These are phyloP conservation scores for Niveomyces coronatus DNA, from an alignment of 2,329 filamentous ascomycete species.

Conservation along the genomic window DNA sequence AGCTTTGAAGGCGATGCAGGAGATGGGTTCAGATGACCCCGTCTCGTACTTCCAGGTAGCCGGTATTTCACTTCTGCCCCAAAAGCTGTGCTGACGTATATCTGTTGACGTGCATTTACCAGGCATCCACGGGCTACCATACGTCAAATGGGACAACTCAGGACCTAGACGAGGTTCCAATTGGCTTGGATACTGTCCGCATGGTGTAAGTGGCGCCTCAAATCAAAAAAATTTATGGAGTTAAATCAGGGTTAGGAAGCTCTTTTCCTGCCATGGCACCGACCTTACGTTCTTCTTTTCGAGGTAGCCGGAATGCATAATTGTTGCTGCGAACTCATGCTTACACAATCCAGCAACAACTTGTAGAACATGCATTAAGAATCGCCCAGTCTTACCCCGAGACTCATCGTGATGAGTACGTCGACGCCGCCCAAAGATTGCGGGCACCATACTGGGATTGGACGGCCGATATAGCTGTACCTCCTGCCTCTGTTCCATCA, in stretches of 20 bases:
- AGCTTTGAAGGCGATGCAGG: slow-evolving; percentile 27
- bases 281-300: slow-evolving; percentile 36
- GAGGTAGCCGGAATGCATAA: too few species aligned
- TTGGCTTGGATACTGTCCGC: slow-evolving; percentile 26
- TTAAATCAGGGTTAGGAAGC: too few species aligned
- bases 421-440: slow-evolving; percentile 27
- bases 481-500: slow-evolving; percentile 18
- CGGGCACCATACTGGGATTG: slow-evolving; percentile 39
- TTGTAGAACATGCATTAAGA: slow-evolving; percentile 28
- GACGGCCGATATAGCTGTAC: slow-evolving; percentile 27
- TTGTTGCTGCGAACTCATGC: too few species aligned
- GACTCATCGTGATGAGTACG: slow-evolving; percentile 20
- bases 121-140: slow-evolving; percentile 21
- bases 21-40: slow-evolving; percentile 22
- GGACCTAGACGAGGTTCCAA: not conserved
- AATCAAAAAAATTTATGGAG: too few species aligned
- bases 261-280: slow-evolving; percentile 36
- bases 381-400: slow-evolving; percentile 29
- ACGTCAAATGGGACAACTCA: slow-evolving; percentile 21
- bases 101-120: too few species aligned
- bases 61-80: slow-evolving; percentile 25
- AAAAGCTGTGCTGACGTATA: not conserved
- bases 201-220: slow-evolving; percentile 26
- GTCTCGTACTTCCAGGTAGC: slow-evolving; percentile 32
- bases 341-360: too few species aligned